Conservation (phyloP, 257 asterid species). For the Sherardia arvensis region DNA sequence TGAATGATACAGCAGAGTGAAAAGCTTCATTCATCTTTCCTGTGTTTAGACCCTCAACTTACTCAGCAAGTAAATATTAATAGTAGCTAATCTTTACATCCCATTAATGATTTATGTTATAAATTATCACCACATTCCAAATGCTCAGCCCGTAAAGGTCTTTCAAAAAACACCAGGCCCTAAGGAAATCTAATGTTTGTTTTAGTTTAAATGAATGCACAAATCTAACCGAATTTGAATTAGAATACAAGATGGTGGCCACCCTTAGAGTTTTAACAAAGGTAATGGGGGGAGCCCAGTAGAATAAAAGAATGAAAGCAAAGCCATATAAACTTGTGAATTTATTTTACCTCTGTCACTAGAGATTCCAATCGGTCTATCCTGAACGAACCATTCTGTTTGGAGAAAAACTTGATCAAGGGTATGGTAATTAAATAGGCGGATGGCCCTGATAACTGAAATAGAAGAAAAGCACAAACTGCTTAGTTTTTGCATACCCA, state of each 20-base stretch:
- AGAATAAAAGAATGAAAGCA: neutral
- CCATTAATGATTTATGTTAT: neutral
- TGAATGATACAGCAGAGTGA: neutral
- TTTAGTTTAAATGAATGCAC: neutral
- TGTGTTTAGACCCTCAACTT: neutral
- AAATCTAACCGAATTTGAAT: neutral
- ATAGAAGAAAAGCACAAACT: neutral
- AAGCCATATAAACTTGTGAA: neutral
- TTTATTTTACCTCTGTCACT: constrained; percentile 61
- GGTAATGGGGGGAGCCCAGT: neutral
- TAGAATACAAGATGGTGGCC: neutral
- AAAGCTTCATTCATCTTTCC: neutral
- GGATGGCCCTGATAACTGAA: neutral
- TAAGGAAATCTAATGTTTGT: neutral
- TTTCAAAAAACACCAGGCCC: neutral
- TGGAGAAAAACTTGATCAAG: constrained; percentile 27
- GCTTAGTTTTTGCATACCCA: neutral
- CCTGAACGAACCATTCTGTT: constrained; percentile 85
- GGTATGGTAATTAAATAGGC: constrained; percentile 6
- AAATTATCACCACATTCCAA: neutral
- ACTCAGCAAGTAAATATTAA: neutral
- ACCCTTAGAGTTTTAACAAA: neutral
- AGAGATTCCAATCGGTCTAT: constrained; percentile 95
- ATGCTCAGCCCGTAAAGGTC: neutral
- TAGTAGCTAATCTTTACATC: neutral